Conservation (phyloP, 1,284 basidiomycete species). For the Leucoagaricus sp. region DNA sequence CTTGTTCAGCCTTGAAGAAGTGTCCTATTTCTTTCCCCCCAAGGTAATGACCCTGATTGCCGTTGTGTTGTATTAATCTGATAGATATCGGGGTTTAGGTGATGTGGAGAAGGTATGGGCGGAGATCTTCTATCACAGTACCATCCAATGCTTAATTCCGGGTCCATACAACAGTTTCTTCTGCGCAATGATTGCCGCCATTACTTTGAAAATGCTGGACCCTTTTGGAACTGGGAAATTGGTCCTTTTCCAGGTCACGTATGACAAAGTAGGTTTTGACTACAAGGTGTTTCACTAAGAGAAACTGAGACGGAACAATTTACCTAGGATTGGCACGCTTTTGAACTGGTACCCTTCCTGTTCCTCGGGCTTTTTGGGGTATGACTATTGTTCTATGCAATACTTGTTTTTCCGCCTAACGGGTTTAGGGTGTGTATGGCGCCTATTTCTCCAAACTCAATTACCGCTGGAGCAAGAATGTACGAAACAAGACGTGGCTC, state of each 20-base stretch:
- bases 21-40: constrained; percentile 94
- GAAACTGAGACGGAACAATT: background rate
- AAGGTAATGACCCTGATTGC: constrained; percentile 48
- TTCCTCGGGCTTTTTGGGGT: constrained; percentile 87
- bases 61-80: background rate
- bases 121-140: constrained; percentile 14
- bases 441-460: constrained; percentile 94
- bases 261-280: constrained; percentile 68
- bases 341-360: constrained; percentile 83
- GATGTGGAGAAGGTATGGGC: constrained; percentile 82
- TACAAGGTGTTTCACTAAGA: no score
- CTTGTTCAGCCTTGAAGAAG: constrained; percentile 90
- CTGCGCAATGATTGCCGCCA: constrained; percentile 92
- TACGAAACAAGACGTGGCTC: constrained; percentile 83
- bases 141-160: background rate
- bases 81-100: constrained; percentile 27
- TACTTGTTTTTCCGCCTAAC: background rate
- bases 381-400: constrained; percentile 26
- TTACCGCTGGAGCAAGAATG: constrained; percentile 82
- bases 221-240: constrained; percentile 89
- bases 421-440: constrained; percentile 82
- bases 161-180: constrained; percentile 78
- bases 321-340: constrained; percentile 82
- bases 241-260: constrained; percentile 88
- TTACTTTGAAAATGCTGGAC: constrained; percentile 87